phyloP scores from a whole-genome alignment of 345 rosid genomes.

The Arabidopsis arenosa region DNA sequence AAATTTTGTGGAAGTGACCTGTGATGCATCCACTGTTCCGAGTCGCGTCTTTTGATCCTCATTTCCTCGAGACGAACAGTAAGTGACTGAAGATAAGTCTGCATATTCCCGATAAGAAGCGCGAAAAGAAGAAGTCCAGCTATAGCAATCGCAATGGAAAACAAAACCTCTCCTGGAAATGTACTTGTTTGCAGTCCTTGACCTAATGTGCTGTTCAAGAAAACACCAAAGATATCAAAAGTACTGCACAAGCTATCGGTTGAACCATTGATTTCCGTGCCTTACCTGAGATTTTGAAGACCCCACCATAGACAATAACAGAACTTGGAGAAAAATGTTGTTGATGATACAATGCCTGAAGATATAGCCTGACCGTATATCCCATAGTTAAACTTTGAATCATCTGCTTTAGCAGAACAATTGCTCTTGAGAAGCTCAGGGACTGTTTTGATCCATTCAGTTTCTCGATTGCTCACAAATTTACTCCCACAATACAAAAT shows the following conservation, averaged over 20 bases:
- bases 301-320: constrained; percentile 96
- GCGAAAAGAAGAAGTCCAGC: constrained; percentile 86
- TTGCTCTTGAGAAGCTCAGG: constrained; percentile 46
- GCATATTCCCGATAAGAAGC: constrained; percentile 84
- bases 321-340: constrained; percentile 62
- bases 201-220: constrained; percentile 69
- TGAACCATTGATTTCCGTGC: not conserved
- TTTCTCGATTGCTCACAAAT: constrained; percentile 50
- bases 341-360: constrained; percentile 61
- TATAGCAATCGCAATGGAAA: constrained; percentile 77
- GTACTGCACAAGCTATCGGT: not conserved
- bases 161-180: constrained; percentile 70
- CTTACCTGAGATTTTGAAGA: constrained; percentile 83
- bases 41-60: constrained; percentile 93
- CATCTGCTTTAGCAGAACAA: constrained; percentile 51
- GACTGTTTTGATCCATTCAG: constrained; percentile 61
- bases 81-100: constrained; percentile 90
- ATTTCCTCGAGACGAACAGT: constrained; percentile 87
- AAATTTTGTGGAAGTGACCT: constrained; percentile 69
- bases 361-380: constrained; percentile 76
- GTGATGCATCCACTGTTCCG: constrained; percentile 97
- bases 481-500: constrained; percentile 76
- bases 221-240: constrained; percentile 12
- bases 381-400: constrained; percentile 62
- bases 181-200: constrained; percentile 89